Evolutionary conservation across 805 yeast genomes (phyloP).

Genomic region (Candida methanosorbosa): DNA sequence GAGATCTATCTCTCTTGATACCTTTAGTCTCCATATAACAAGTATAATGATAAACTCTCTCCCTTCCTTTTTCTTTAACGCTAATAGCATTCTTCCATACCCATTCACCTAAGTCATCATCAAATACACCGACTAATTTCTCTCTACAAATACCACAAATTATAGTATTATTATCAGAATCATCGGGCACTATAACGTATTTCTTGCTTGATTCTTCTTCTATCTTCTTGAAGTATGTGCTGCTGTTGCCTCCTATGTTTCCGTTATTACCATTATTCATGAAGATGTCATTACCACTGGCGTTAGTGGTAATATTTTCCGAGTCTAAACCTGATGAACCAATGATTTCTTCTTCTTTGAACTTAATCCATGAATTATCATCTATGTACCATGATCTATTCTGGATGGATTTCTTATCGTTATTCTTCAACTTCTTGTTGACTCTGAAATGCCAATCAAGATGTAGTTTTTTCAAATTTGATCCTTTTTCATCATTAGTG

Average conservation of each 20-base stretch:
- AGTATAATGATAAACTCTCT: constrained; percentile 52
- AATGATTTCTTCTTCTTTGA: constrained; percentile 58
- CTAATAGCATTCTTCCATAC: constrained; percentile 63
- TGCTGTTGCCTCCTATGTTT: not conserved
- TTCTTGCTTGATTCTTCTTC: constrained; percentile 29
- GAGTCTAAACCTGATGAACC: constrained; percentile 23
- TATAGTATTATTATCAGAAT: constrained; percentile 44
- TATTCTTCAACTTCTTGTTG: constrained; percentile 58
- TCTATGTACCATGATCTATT: constrained; percentile 78
- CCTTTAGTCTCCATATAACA: constrained; percentile 56
- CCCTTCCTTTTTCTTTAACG: constrained; percentile 22
- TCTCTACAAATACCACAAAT: constrained; percentile 71
- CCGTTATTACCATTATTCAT: constrained; percentile 7
- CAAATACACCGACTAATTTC: constrained; percentile 51
- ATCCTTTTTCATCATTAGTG: constrained; percentile 48
- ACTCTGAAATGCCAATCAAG: constrained; percentile 95
- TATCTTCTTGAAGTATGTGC: too few species aligned
- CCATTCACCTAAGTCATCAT: constrained; percentile 75
- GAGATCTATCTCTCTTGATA: constrained; percentile 21
- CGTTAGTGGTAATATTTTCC: not conserved
- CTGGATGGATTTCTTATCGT: constrained; percentile 43
- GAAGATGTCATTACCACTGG: constrained; percentile 3
- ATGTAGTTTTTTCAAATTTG: constrained; percentile 50
- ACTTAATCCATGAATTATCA: constrained; percentile 62
- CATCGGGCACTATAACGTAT: constrained; percentile 61